These are phyloP conservation scores for Mycena albidolilacea DNA, from an alignment of 768 basidiomycete genomes.

Conservation along the genomic window DNA sequence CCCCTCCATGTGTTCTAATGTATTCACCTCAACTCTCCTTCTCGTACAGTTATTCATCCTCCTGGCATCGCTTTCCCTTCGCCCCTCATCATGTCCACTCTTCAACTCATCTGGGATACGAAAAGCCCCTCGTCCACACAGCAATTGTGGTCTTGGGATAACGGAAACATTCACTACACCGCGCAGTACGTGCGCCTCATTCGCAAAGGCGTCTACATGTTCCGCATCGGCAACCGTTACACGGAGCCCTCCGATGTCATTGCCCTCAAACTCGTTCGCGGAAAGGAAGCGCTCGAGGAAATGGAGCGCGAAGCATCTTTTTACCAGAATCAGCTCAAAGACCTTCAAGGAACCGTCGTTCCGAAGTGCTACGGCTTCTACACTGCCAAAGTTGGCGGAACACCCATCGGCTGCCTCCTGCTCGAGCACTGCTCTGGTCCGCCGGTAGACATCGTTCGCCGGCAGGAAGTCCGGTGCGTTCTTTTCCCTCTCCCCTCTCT, in stretches of 20 bases:
- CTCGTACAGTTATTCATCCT: background rate
- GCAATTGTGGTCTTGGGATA: slow-evolving; percentile 47
- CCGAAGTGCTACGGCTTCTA: slow-evolving; percentile 58
- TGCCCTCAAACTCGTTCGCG: slow-evolving; percentile 54
- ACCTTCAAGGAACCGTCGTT: slow-evolving; percentile 56
- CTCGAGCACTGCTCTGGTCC: slow-evolving; percentile 54
- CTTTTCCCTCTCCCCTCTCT: background rate
- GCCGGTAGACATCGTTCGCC: slow-evolving; percentile 25
- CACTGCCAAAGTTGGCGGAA: slow-evolving; percentile 45
- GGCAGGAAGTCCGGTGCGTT: slow-evolving; percentile 44
- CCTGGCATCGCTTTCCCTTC: background rate
- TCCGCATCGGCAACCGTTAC: slow-evolving; percentile 42
- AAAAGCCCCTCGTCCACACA: slow-evolving; percentile 35
- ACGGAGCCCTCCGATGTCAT: slow-evolving; percentile 39
- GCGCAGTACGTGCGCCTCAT: slow-evolving; percentile 43
- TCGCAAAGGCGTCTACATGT: slow-evolving; percentile 41
- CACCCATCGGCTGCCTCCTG: slow-evolving; percentile 51
- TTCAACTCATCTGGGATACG: slow-evolving; percentile 46
- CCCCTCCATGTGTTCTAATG: background rate
- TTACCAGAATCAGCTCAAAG: slow-evolving; percentile 50
- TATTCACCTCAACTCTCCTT: background rate
- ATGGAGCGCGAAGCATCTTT: slow-evolving; percentile 52
- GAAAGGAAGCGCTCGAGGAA: slow-evolving; percentile 41
- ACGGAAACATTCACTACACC: slow-evolving; percentile 40
- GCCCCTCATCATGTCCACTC: slow-evolving; percentile 45